Evolutionary conservation across 495 filamentous ascomycete species (phyloP).

Genomic region (Chaetomium cochliodes): DNA sequence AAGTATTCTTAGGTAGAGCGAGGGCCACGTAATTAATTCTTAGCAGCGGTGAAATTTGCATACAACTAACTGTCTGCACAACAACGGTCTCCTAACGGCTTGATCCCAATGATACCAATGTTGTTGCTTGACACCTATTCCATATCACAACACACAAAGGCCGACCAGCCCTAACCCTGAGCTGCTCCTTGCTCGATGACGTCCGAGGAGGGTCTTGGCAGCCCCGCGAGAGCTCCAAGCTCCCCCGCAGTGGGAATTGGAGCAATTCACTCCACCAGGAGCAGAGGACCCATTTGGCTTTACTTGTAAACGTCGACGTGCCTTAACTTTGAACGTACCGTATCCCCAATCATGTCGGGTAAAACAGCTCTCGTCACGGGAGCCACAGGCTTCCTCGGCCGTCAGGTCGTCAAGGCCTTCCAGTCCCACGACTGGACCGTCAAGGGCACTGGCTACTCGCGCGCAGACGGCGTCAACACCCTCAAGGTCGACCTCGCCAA

Average conservation of each 20-base stretch:
- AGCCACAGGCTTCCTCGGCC: slow-evolving; percentile 79
- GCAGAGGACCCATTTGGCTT: neutral
- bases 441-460: slow-evolving; percentile 72
- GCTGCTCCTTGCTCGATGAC: neutral
- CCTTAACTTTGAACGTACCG: neutral
- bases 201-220: neutral
- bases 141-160: neutral
- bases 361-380: slow-evolving; percentile 75
- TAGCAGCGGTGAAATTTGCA: neutral
- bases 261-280: slow-evolving; percentile 1
- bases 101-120: neutral
- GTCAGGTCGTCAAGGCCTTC: slow-evolving; percentile 76
- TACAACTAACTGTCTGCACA: no score
- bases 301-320: neutral
- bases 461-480: slow-evolving; percentile 68
- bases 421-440: slow-evolving; percentile 66
- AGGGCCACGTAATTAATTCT: neutral
- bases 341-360: slow-evolving; percentile 19
- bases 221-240: slow-evolving; percentile 18
- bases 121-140: neutral
- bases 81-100: no score
- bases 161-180: slow-evolving; percentile 13
- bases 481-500: slow-evolving; percentile 75
- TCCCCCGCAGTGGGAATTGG: slow-evolving; percentile 7
- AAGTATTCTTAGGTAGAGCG: neutral